Base-by-base conservation (phyloP, 163 green algal species). In the Prototheca wickerhamii region DNA sequence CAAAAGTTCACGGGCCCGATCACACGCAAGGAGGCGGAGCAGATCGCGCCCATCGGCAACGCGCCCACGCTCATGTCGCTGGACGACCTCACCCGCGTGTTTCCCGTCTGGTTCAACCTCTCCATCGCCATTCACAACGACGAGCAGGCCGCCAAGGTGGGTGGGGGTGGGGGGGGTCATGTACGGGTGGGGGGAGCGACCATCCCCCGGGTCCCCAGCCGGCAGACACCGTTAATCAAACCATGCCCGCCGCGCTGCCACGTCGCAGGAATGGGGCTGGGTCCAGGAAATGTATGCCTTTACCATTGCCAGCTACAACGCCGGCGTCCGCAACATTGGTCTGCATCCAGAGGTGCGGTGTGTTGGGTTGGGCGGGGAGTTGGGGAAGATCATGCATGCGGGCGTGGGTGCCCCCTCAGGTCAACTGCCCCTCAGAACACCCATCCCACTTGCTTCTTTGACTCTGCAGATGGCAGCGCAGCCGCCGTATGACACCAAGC, bases 211-310 rank as follows among this genome's bases (percentile, higher is more conserved):
- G 10, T 15, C 15, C 37, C 37, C 37, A 10, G 37, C 37, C 15
- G 37, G 10, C 37, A 15, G 37, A 15, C 37, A 10, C 37, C 10
- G 37, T 21, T 15, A 10, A 10, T 21, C 37, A 44, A 10, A 2
- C 37, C 37, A 21, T 15, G 37, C 37, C 37, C 37, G 10, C 37
- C 37, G 37, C 37, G 10, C 37, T 15, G 37, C 37, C 10, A 10
- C 37, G 37, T 10, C 37, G 0, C 37, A 54, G 46, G 82, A 76
- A 66, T 71, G 77, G 51, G 63, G 55, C 25, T 81, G 66, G 70
- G 70, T 81, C 26, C 88, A 91, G 74, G 88, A 95, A 70, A 95
- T 95, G 88, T 96, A 93, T 58, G 89, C 81, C 42, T 95, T 94
- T 71, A 85, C 84, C 12, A 82, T 95, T n/a, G 75, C 78, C 0